Evolutionary conservation across 805 yeast genomes (phyloP), one percentile per base, ranked within the genome.

Genomic region (Schwanniomyces yamadae): DNA sequence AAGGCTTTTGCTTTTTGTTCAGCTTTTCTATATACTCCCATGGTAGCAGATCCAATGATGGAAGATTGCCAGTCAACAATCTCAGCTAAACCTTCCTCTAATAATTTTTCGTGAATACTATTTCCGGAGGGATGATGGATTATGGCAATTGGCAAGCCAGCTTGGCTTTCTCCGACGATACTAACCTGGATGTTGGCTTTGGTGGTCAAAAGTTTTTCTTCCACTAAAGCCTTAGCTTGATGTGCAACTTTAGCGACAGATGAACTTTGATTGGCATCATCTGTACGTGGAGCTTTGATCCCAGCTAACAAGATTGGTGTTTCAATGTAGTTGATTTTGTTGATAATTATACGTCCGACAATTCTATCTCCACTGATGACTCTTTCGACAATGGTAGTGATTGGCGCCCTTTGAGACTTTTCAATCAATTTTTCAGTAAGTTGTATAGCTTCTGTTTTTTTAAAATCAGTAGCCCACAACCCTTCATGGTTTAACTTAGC

Each of bases 51-150:
- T 4, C 95, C 95, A 39, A 87, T 64, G 27, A 78, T 49, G 10
- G 74, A 53, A 1, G 88, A 77, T 55, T 88, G 95, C 88, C 91
- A 82, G 55, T 87, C 95, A 17, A 80, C 75, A 32, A 86, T 78
- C 45, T 78, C 80, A 9, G 83, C 95, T 20, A 82, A 68, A 8
- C 96, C 96, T 37, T 69, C 70, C 38, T 73, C 77, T 40, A 87
- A 69, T 38, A 87, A 63, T 44, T 77, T 75, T 45, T 79, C 84
- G 39, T 83, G 78, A 48, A 86, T 80, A 42, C 80, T 80, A 47
- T 66, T 67, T 12, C 95, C 95, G 4, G 84, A 83, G 21, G 95
- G 87, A 52, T 84, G 91, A 37, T 67, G 53, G 23, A 86, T 57
- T 31, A 74, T 61, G 13, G 72, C 84, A 36, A 82, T 65, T 6